Percentiles rank a stretch among this genome's conserved stretches.
These are phyloP conservation scores for Fusarium torulosum DNA, from an alignment of 2,329 filamentous ascomycete species.

Conservation along the genomic window DNA sequence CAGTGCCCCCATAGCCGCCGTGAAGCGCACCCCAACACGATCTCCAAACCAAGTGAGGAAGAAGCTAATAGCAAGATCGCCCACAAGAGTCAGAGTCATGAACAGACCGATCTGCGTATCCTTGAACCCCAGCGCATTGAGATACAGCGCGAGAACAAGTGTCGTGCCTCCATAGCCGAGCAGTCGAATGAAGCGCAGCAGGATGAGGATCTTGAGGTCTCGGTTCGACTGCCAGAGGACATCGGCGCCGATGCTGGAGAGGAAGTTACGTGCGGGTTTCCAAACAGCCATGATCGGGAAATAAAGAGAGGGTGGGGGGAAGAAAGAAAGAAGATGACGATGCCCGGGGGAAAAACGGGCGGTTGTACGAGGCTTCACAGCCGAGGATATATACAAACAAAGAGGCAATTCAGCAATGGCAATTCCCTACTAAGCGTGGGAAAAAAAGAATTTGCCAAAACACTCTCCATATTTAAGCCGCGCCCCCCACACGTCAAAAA, in stretches of 20 bases:
- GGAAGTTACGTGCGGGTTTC: conserved; percentile 6
- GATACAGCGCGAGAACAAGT: conserved; percentile 40
- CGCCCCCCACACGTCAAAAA: not conserved
- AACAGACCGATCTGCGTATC: conserved; percentile 41
- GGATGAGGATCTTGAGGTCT: conserved; percentile 39
- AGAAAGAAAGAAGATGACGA: not conserved
- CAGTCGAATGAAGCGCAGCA: conserved; percentile 38
- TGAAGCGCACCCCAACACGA: conserved; percentile 32
- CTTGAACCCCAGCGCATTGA: conserved; percentile 35
- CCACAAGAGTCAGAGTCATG: conserved; percentile 42
- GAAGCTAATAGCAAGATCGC: conserved; percentile 44
- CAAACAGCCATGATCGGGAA: conserved; percentile 17
- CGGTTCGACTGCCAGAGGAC: conserved; percentile 36
- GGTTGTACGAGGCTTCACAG: not conserved
- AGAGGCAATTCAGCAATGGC: not conserved
- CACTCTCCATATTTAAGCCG: conserved; percentile 9
- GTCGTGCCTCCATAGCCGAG: conserved; percentile 43
- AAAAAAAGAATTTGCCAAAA: not conserved
- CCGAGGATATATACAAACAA: not conserved
- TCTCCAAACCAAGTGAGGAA: conserved; percentile 40
- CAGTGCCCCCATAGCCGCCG: conserved; percentile 29
- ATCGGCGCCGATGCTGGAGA: conserved; percentile 40
- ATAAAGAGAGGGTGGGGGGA: not conserved
- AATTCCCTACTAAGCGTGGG: not conserved
- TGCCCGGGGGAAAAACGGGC: not conserved